Percentiles rank a stretch among this genome's conserved stretches.
phyloP scores from a whole-genome alignment of 441 rosid species.

The Geranium incanum region DNA sequence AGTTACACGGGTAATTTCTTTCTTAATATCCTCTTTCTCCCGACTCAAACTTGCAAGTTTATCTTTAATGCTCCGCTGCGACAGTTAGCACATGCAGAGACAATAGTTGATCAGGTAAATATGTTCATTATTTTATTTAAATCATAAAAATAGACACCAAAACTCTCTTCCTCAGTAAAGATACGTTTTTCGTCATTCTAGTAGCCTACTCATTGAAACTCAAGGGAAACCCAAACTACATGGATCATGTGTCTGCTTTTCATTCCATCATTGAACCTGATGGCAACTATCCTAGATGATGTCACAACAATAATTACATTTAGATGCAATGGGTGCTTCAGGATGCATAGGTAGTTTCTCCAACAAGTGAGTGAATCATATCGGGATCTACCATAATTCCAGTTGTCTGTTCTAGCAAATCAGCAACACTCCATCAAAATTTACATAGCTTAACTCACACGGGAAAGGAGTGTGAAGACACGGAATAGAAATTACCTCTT shows the following conservation, averaged over 20 bases:
- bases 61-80: constrained; percentile 85
- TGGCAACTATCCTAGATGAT: neutral
- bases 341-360: neutral
- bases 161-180: neutral
- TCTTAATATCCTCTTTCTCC: constrained; percentile 63
- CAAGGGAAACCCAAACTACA: constrained; percentile 1
- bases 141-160: neutral
- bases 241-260: neutral
- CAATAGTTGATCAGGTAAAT: neutral
- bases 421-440: constrained; percentile 2
- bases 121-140: neutral
- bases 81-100: constrained; percentile 8
- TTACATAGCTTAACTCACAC: neutral
- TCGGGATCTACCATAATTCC: neutral
- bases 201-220: constrained; percentile 4
- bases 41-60: constrained; percentile 67
- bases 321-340: neutral
- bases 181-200: neutral
- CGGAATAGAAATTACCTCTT: constrained; percentile 47
- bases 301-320: neutral
- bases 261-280: constrained; percentile 4
- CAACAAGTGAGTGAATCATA: constrained; percentile 8
- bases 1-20: constrained; percentile 55
- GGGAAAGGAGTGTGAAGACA: neutral
- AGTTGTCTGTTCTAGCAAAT: neutral